Conservation (phyloP, 192 early-diverging fungal species). For the Martensiomyces pterosporus region DNA sequence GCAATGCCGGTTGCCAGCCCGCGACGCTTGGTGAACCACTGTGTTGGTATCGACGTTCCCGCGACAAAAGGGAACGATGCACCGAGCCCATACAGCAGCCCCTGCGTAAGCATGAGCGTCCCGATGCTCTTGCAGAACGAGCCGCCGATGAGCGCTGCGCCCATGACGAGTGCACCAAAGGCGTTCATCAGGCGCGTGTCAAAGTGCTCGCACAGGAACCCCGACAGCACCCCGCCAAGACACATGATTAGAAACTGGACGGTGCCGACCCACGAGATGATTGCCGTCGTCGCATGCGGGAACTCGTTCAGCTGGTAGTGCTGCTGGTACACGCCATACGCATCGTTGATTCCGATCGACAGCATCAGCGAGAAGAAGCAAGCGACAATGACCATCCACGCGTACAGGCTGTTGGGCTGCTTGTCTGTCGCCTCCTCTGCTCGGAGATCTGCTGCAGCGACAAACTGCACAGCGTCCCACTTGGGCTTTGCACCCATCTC, state of each 20-base stretch:
- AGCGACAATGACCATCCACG: slow-evolving; percentile 43
- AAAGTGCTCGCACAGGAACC: slow-evolving; percentile 49
- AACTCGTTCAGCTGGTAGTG: slow-evolving; percentile 49
- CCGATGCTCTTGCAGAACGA: slow-evolving; percentile 42
- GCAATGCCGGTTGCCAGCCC: slow-evolving; percentile 55
- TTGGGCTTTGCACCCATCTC: background rate
- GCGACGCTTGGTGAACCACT: slow-evolving; percentile 50
- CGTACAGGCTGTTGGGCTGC: slow-evolving; percentile 36
- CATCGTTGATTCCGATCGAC: slow-evolving; percentile 50
- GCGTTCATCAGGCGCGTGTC: slow-evolving; percentile 44
- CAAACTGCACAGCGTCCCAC: slow-evolving; percentile 20
- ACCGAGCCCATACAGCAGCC: slow-evolving; percentile 47
- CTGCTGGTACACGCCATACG: slow-evolving; percentile 50
- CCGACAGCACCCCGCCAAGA: slow-evolving; percentile 34
- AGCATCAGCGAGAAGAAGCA: slow-evolving; percentile 47
- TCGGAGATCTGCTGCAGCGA: slow-evolving; percentile 37
- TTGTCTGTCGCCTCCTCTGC: slow-evolving; percentile 45
- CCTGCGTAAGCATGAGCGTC: slow-evolving; percentile 50
- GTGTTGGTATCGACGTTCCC: slow-evolving; percentile 40
- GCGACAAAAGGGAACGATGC: slow-evolving; percentile 52
- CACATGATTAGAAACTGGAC: slow-evolving; percentile 44
- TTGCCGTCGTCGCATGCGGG: slow-evolving; percentile 23
- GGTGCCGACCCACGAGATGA: slow-evolving; percentile 52
- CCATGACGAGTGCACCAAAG: slow-evolving; percentile 43
- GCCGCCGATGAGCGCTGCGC: slow-evolving; percentile 29